Base-by-base conservation (phyloP, 345 rosid genomes). In the Melastoma malabathricum region DNA sequence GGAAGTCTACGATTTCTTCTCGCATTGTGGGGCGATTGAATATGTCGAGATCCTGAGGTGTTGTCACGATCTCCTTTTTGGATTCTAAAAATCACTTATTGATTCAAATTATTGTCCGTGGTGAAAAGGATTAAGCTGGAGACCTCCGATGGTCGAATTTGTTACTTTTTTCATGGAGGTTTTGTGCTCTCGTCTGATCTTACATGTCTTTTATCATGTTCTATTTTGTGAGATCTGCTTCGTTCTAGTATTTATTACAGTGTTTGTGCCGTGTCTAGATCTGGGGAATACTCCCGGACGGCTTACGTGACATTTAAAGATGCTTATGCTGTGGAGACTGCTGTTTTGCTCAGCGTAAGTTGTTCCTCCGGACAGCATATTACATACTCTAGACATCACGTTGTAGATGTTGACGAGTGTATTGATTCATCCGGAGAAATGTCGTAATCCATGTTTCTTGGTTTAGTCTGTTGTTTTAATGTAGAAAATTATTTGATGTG, bases 321-420 rank as follows among this genome's bases (percentile, higher is more conserved):
- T 65, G 75, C 79, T 19, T 83, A 81, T 67, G 82, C 86, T 56
- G 58, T 89, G 48, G 82, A 81, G 60, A 89, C 94, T 57, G 98
- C 94, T 5, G 56, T 90, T 52, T 77, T 86, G 64, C 96, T 90
- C 67, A 83, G 70, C 67, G 97, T 83, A 72, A 81, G 90, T 64
- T 58, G 27, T 46, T n/a, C 22, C 17, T 43, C 57, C 20, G 38
- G 38, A 31, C 38, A 5, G 38, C 10, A 9, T 9, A 31, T 5
- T 31, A 31, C 38, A 7, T 31, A 31, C 38, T 31, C 38, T 5
- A 31, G 38, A 31, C 38, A 7, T 31, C 38, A 31, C 38, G 5
- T 31, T 31, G 10, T 31, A 47, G 23, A 3, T 31, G 3, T 31
- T 5, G 38, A 31, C 6, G 9, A 31, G 4, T 31, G 2, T 22